Evolutionary conservation across 2,329 filamentous ascomycete species (phyloP).

Genomic region (Fusarium sterilihyphosum): DNA sequence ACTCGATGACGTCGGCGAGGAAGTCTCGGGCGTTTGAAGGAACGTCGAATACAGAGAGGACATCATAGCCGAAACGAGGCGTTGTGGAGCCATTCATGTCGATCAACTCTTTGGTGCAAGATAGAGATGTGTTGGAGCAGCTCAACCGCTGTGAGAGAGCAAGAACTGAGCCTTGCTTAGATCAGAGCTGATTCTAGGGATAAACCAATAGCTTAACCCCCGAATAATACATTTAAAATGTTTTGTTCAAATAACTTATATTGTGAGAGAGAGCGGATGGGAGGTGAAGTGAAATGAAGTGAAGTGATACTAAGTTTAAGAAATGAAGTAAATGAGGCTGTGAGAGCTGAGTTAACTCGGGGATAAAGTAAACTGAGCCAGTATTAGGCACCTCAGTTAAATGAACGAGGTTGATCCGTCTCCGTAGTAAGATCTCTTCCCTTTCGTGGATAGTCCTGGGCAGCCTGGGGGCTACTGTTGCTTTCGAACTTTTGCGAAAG

Average conservation of each 20-base stretch:
- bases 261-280: neutral
- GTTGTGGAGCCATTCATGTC: conserved; percentile 21
- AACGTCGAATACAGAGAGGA: conserved; percentile 49
- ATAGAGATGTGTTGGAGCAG: neutral
- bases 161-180: neutral
- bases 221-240: neutral
- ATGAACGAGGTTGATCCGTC: neutral
- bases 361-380: neutral
- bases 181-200: neutral
- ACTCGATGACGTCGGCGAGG: conserved; percentile 46
- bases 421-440: neutral
- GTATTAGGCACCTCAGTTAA: neutral
- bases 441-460: neutral
- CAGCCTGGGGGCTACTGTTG: neutral
- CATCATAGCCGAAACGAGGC: conserved; percentile 39
- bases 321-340: neutral
- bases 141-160: neutral
- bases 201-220: neutral
- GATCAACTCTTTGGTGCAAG: conserved; percentile 9
- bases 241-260: neutral
- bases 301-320: neutral
- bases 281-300: neutral
- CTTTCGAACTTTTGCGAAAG: neutral
- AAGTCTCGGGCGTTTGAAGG: conserved; percentile 45
- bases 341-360: neutral